These are phyloP conservation scores for Cercophora newfieldiana DNA, from an alignment of 495 filamentous ascomycete species.

Conservation along the genomic window DNA sequence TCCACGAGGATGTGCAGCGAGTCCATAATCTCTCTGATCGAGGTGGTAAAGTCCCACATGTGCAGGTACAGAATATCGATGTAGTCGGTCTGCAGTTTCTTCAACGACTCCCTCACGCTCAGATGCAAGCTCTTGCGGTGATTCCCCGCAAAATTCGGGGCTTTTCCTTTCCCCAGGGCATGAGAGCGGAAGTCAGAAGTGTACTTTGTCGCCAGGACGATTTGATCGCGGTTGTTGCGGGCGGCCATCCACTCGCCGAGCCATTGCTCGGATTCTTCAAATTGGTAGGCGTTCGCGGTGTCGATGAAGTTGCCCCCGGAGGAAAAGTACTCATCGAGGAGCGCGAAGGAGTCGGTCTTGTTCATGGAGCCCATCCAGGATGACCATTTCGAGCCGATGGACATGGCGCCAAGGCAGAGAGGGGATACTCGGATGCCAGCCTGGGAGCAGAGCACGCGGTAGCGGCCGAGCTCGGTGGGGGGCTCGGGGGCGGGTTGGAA, in stretches of 20 bases:
- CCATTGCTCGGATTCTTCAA: constrained; percentile 61
- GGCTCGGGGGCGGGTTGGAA: constrained; percentile 48
- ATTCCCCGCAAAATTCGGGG: constrained; percentile 33
- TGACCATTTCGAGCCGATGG: constrained; percentile 56
- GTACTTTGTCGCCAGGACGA: constrained; percentile 63
- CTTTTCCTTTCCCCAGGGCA: constrained; percentile 53
- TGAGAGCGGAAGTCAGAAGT: constrained; percentile 43
- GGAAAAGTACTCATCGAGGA: constrained; percentile 57
- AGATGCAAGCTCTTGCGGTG: constrained; percentile 45
- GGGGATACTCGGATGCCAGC: constrained; percentile 63
- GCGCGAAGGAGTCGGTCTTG: constrained; percentile 26
- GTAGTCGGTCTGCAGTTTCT: constrained; percentile 65
- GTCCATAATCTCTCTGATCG: constrained; percentile 64
- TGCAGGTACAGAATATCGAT: constrained; percentile 67
- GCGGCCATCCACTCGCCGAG: constrained; percentile 60
- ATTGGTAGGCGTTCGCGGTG: constrained; percentile 66
- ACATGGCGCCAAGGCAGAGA: constrained; percentile 63
- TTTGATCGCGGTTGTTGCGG: constrained; percentile 55
- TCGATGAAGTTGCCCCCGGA: constrained; percentile 67
- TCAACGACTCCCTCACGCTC: constrained; percentile 55
- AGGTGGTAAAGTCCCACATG: constrained; percentile 62
- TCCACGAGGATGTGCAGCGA: constrained; percentile 58
- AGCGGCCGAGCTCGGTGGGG: constrained; percentile 55
- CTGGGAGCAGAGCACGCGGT: constrained; percentile 59
- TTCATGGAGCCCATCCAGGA: constrained; percentile 24